Evolutionary conservation across 140 eudicot species (phyloP).

Genomic region (Ambrosia hybrid): DNA sequence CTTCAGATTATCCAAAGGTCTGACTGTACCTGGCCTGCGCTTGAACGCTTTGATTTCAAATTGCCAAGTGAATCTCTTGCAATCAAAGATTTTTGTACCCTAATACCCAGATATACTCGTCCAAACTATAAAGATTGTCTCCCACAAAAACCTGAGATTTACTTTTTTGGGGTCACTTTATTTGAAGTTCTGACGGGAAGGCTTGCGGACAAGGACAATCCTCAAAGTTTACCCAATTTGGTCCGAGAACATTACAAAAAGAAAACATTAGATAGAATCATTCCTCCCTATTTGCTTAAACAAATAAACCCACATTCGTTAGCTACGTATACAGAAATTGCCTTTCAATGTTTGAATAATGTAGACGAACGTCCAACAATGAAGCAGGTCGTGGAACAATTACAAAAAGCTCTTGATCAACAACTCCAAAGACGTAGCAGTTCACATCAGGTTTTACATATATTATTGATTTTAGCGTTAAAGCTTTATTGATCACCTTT

Average conservation of each 20-base stretch:
- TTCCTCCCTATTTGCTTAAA: background rate
- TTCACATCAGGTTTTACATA: background rate
- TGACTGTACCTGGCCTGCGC: too few species aligned
- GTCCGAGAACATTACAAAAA: constrained; percentile 10
- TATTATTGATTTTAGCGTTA: background rate
- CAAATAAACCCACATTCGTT: constrained; percentile 19
- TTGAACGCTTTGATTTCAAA: too few species aligned
- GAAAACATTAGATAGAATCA: constrained; percentile 12
- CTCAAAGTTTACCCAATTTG: background rate
- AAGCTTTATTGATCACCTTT: background rate
- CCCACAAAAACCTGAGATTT: constrained; percentile 28
- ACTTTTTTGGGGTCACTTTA: constrained; percentile 30
- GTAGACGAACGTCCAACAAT: constrained; percentile 27
- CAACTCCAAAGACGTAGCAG: background rate
- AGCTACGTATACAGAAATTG: constrained; percentile 16
- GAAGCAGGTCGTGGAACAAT: constrained; percentile 13
- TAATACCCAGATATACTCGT: background rate
- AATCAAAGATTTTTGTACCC: background rate
- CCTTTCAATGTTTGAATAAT: constrained; percentile 18
- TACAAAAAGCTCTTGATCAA: constrained; percentile 20
- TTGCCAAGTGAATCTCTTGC: too few species aligned
- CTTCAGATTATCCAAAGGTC: too few species aligned
- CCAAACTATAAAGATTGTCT: constrained; percentile 13
- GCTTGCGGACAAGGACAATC: background rate
- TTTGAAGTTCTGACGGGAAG: constrained; percentile 31